phyloP scores from a whole-genome alignment of 2,329 filamentous ascomycete genomes.

The Clonostachys byssicola region DNA sequence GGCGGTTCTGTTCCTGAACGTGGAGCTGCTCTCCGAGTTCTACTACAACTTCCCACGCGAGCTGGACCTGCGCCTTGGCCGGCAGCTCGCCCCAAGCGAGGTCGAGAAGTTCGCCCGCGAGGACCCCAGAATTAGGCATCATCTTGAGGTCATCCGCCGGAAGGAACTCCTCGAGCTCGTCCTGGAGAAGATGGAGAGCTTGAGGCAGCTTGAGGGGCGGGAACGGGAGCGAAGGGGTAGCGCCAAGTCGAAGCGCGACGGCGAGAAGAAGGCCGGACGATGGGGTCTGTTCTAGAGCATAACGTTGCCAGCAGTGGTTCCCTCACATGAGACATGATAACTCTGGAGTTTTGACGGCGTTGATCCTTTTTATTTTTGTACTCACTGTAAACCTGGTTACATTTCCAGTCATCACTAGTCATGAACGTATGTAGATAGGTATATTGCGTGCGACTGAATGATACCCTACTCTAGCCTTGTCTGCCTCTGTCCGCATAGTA shows the following conservation, averaged over 20 bases:
- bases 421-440: background rate
- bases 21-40: conserved; percentile 93
- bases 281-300: conserved; percentile 44
- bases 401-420: background rate
- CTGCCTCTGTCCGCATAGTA: too few species aligned
- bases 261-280: conserved; percentile 35
- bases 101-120: conserved; percentile 90
- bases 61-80: conserved; percentile 79
- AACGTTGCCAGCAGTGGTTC: too few species aligned
- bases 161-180: conserved; percentile 94
- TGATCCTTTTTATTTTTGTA: background rate
- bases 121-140: conserved; percentile 82
- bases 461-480: too few species aligned
- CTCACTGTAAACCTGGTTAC: background rate
- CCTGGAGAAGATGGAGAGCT: conserved; percentile 89
- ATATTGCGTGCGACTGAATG: too few species aligned
- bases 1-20: conserved; percentile 94
- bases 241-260: conserved; percentile 14
- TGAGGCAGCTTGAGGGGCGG: conserved; percentile 77
- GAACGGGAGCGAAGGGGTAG: conserved; percentile 41
- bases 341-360: background rate
- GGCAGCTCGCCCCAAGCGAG: conserved; percentile 72
- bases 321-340: conserved; percentile 3
- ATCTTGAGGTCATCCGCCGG: conserved; percentile 85
- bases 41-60: conserved; percentile 97